Evolutionary conservation across 1,284 basidiomycete genomes (phyloP).

Genomic region (Porodaedalea pini): DNA sequence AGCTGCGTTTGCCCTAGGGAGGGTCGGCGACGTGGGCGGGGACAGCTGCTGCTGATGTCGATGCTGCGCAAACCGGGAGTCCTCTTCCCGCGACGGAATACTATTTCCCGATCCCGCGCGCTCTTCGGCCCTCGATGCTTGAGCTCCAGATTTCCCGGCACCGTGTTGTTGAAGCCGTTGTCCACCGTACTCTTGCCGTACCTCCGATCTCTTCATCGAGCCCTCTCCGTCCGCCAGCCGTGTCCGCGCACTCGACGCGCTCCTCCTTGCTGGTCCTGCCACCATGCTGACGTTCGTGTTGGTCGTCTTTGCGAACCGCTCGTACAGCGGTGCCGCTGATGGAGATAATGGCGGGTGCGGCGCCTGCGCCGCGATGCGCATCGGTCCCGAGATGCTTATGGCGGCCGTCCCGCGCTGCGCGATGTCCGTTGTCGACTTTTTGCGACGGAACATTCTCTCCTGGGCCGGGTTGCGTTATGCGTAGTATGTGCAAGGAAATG

Average conservation of each 20-base stretch:
- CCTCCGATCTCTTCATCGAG: not conserved
- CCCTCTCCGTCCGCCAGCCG: not conserved
- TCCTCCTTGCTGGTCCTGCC: not conserved
- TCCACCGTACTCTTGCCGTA: not conserved
- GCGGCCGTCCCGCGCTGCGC: not conserved
- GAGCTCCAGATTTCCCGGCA: not conserved
- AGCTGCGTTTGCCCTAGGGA: not conserved
- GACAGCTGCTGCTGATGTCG: slow-evolving; percentile 5
- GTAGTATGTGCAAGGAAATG: no score
- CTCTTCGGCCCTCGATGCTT: not conserved
- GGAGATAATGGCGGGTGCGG: not conserved
- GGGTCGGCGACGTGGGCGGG: slow-evolving; percentile 5
- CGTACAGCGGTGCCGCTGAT: slow-evolving; percentile 13
- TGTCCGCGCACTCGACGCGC: not conserved
- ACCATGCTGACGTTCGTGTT: not conserved
- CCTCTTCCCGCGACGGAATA: not conserved
- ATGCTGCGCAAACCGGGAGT: not conserved
- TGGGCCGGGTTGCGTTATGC: not conserved
- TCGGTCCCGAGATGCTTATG: slow-evolving; percentile 10
- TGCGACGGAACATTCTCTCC: slow-evolving; percentile 13
- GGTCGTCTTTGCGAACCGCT: slow-evolving; percentile 12
- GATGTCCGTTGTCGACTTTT: slow-evolving; percentile 6
- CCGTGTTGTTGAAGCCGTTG: no score
- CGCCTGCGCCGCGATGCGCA: slow-evolving; percentile 13
- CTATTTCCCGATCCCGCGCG: not conserved